phyloP scores from a whole-genome alignment of 1,284 basidiomycete genomes.

The Tilletiaria anomala region DNA sequence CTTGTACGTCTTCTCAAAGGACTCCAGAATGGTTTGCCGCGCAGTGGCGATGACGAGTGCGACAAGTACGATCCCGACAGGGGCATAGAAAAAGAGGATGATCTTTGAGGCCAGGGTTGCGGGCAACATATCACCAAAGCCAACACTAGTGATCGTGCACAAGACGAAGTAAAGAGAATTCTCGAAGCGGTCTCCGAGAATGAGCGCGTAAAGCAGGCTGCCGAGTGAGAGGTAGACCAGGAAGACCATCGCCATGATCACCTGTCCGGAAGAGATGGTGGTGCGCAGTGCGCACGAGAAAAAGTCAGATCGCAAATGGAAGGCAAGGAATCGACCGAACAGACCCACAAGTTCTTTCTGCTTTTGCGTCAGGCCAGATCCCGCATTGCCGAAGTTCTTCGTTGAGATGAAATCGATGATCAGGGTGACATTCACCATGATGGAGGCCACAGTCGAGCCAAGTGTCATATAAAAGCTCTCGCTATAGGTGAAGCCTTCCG shows the following conservation, averaged over 20 bases:
- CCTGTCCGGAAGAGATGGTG: too few species aligned
- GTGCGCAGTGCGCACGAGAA: too few species aligned
- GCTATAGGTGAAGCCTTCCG: slow-evolving; percentile 44
- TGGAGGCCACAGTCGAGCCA: slow-evolving; percentile 57
- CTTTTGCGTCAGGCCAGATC: slow-evolving; percentile 58
- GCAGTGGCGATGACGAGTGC: slow-evolving; percentile 53
- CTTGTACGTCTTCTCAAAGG: slow-evolving; percentile 25
- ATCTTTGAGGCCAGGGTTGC: slow-evolving; percentile 45
- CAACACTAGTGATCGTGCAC: slow-evolving; percentile 53
- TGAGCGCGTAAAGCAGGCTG: slow-evolving; percentile 15
- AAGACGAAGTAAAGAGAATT: slow-evolving; percentile 50
- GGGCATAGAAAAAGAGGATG: slow-evolving; percentile 26
- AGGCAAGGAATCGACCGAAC: too few species aligned
- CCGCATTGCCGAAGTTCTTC: slow-evolving; percentile 42
- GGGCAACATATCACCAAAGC: slow-evolving; percentile 63
- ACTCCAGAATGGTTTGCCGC: slow-evolving; percentile 57
- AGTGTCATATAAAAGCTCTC: slow-evolving; percentile 63
- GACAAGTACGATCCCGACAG: slow-evolving; percentile 39
- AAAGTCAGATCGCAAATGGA: too few species aligned
- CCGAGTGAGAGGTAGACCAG: slow-evolving; percentile 54
- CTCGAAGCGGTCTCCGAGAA: slow-evolving; percentile 42
- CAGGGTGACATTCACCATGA: slow-evolving; percentile 56
- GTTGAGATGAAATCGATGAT: slow-evolving; percentile 45
- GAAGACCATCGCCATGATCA: slow-evolving; percentile 5
- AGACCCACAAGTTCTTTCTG: slow-evolving; percentile 64